Evolutionary conservation across 331 rosid species (phyloP), one percentile per base, ranked within the genome.

Genomic region (Quercus tomentella): DNA sequence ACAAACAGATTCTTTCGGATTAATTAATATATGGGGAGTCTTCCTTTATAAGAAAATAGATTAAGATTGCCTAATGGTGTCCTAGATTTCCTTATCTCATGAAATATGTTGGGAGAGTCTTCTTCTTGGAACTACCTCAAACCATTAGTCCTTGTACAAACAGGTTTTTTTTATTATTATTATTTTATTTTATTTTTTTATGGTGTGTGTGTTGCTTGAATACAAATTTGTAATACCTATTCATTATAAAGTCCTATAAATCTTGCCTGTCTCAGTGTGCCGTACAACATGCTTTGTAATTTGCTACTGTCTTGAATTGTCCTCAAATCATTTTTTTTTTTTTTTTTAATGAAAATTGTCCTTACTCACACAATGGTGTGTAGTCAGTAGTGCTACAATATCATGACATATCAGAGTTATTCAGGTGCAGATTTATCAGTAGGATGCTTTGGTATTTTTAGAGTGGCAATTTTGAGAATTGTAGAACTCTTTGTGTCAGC

Each of bases 1-100:
- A 93, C 92, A 91, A 80, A 80, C 84, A 82, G 76, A 84, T 91
- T 26, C 79, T 76, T 56, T 83, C 83, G 5, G 82, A 86, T 54
- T 67, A 68, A 14, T 7, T 62, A 68, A 22, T 9, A 62, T 18
- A 5, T 60, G 65, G 26, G 49, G 52, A 8, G 37, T 28, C 5
- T 65, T 60, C 33, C 15, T 60, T 60, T 60, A 9, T 25, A 60
- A 22, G 66, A 28, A 26, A 60, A 49, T 49, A 49, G 23, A 60
- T 17, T 35, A 65, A 65, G 14, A 17, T 15, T 17, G 15, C 70
- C 41, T 30, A 18, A 65, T 3, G 45, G 43, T 65, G 45, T 79
- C 60, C 57, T 14, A 55, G 57, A 69, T 65, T 56, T 56, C 33
- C 21, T 31, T 79, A 18, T 23, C 45, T 18, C 70, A 30, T 65